Base-by-base conservation (phyloP, 2,329 filamentous ascomycete species). In the Exophiala viscosa region DNA sequence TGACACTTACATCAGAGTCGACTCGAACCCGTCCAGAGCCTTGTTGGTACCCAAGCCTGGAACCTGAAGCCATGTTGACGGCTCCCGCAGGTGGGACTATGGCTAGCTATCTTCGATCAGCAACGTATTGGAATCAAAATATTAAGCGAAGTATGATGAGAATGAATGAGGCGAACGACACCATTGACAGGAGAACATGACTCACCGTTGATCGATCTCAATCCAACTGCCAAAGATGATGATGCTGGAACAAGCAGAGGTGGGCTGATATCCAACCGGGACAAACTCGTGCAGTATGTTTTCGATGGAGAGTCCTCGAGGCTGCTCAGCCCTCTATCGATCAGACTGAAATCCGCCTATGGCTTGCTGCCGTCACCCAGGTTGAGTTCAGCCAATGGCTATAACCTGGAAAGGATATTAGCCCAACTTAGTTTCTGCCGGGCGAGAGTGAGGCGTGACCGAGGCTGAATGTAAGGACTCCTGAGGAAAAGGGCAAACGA, bases 1-100 rank as follows among this genome's bases (percentile, higher is more conserved):
- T 36, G 45, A 31, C 18, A 49, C 35, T 41, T 55, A 58, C 56
- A 56, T 52, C 52, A 39, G 52, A 43, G 10, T 47, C 50, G 17
- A 45, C 35, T 28, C 23, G 23, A 28, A 7, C 23, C 23, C 23
- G 23, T 28, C 23, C 23, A 7, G 23, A 28, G 23, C 23, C 23
- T 28, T 28, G 23, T 28, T 5, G 23, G 8, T 28, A 28, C 23
- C 23, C 23, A 28, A 5, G 23, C 5, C 5, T 28, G 5, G 23
- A 28, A 5, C 23, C 23, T 28, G 23, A 5, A 28, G 23, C 23
- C 23, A 28, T 28, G 23, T 28, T 28, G 23, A 28, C 23, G 23
- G 23, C 8, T 28, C 23, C 23, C 23, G 23, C 5, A 28, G 23
- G 23, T 28, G 23, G 23, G 23, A 28, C 23, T 28, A 28, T 28